Evolutionary conservation across 2,329 filamentous ascomycete genomes (phyloP).

Genomic region (Claviceps paspali): DNA sequence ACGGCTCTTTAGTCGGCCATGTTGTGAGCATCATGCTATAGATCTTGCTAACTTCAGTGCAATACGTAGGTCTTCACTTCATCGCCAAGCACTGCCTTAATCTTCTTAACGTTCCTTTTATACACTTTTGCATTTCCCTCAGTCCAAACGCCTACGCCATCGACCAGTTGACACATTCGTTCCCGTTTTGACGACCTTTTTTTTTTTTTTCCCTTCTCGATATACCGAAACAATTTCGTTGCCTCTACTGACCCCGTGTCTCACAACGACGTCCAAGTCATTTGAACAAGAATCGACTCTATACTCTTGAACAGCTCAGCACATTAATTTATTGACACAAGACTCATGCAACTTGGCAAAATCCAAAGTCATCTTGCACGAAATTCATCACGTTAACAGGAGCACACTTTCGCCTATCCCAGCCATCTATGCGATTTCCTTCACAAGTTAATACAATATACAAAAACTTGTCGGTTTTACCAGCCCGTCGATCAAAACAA

Average conservation of each 20-base stretch:
- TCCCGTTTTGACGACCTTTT: background rate
- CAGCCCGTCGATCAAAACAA: constrained; percentile 5
- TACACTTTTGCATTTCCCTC: background rate
- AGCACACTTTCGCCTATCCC: background rate
- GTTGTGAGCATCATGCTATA: no score
- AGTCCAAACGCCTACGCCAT: background rate
- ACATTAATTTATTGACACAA: constrained; percentile 2
- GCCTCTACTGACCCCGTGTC: background rate
- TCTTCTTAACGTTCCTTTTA: background rate
- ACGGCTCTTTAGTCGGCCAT: no score
- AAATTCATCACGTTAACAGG: constrained; percentile 4
- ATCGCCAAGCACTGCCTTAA: no score
- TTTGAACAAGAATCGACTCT: background rate
- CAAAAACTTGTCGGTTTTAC: constrained; percentile 1
- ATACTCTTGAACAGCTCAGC: background rate
- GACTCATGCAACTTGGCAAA: constrained; percentile 5
- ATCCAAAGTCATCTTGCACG: background rate
- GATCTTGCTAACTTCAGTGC: no score
- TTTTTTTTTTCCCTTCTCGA: background rate
- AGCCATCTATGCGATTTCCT: background rate
- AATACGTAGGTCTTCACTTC: no score
- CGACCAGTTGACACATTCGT: background rate
- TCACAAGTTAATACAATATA: background rate
- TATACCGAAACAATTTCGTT: constrained; percentile 1
- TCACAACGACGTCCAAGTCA: constrained; percentile 1